Conservation (phyloP, 208 protist species). For the Crithidia expoeki region DNA sequence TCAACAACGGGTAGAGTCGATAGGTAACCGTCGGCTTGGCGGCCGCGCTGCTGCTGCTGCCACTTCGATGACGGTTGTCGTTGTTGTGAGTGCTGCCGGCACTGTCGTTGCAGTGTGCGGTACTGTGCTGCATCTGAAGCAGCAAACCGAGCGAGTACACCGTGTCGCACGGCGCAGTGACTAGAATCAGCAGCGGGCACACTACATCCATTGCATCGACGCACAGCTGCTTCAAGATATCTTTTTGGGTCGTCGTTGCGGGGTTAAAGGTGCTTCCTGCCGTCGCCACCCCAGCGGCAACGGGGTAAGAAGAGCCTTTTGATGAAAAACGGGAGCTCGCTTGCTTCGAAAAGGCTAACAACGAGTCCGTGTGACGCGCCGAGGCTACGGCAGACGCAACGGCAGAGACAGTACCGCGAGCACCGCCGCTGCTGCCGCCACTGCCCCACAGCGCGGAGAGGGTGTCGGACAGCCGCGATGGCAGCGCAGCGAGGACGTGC, state of each 20-base stretch:
- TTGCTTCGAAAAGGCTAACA: neutral
- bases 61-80: neutral
- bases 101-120: neutral
- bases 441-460: slow-evolving; percentile 29
- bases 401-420: neutral
- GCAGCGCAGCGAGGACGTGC: slow-evolving; percentile 22
- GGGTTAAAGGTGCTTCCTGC: neutral
- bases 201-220: slow-evolving; percentile 35
- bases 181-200: slow-evolving; percentile 32
- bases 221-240: slow-evolving; percentile 29
- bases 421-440: neutral
- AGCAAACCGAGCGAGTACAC: slow-evolving; percentile 37
- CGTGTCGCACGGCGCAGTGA: slow-evolving; percentile 35
- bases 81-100: neutral
- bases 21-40: slow-evolving; percentile 30
- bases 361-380: neutral
- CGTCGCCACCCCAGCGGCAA: neutral
- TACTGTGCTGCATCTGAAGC: slow-evolving; percentile 27
- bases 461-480: slow-evolving; percentile 31
- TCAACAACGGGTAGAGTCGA: slow-evolving; percentile 45
- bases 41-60: neutral
- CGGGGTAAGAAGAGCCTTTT: neutral
- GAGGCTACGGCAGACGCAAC: neutral
- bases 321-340: neutral
- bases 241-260: slow-evolving; percentile 12